Evolutionary conservation across 108 stramenopile species (phyloP).

Genomic region (Nitzschia sp.): DNA sequence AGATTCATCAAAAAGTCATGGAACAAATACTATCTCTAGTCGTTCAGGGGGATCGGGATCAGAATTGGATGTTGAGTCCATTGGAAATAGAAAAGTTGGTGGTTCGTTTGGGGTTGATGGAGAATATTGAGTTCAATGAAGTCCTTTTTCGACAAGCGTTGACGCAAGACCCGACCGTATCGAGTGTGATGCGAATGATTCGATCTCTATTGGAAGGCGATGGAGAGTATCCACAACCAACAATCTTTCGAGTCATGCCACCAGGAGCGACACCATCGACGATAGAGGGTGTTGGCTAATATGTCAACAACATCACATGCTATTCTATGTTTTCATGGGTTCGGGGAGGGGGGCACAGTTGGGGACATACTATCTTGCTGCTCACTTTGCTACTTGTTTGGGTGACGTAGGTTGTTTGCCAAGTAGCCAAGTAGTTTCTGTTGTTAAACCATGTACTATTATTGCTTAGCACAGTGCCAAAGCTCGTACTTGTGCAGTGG

Average conservation of each 20-base stretch:
- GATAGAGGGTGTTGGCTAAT: too few species aligned
- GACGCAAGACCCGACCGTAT: slow-evolving; percentile 7
- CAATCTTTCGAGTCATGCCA: slow-evolving; percentile 1
- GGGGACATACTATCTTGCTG: too few species aligned
- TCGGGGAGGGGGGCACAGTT: too few species aligned
- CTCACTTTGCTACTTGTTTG: too few species aligned
- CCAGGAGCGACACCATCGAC: background rate
- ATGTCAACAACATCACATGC: too few species aligned
- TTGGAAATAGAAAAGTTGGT: slow-evolving; percentile 20
- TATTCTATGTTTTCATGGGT: too few species aligned
- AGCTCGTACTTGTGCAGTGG: too few species aligned
- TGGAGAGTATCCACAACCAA: slow-evolving; percentile 21
- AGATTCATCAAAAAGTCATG: slow-evolving; percentile 23
- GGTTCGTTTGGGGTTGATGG: slow-evolving; percentile 6
- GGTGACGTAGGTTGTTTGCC: too few species aligned
- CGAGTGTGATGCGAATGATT: slow-evolving; percentile 16
- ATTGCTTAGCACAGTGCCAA: too few species aligned
- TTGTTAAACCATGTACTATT: too few species aligned
- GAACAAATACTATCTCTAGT: slow-evolving; percentile 21
- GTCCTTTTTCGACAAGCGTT: slow-evolving; percentile 17
- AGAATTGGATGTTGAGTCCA: slow-evolving; percentile 17
- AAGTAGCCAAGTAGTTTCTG: too few species aligned
- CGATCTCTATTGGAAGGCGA: slow-evolving; percentile 23
- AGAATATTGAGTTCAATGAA: slow-evolving; percentile 25
- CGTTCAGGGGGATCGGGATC: slow-evolving; percentile 23